Evolutionary conservation across 208 protist genomes (phyloP), one percentile per base, ranked within the genome.

Genomic region (Wallacemonas sp.): DNA sequence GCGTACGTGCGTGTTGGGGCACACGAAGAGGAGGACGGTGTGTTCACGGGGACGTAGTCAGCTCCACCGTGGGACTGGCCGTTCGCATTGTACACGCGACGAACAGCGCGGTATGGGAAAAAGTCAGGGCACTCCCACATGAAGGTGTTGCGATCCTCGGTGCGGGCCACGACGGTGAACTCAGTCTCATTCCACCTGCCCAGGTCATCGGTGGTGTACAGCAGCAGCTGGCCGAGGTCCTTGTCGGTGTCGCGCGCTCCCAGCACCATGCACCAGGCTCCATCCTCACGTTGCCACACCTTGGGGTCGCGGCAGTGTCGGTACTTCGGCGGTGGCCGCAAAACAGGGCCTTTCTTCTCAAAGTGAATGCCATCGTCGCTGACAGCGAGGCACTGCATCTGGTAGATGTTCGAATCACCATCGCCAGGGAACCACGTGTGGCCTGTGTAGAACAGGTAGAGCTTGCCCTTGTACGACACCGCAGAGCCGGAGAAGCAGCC

Each of bases 371-470:
- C 70, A 30, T 79, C 72, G 6, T 47, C 72, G 62, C 80, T 86
- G 12, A 85, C 75, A 36, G 79, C 79, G 36, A 85, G 74, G 54
- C 79, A 85, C 75, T 84, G 79, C 62, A 78, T 64, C 61, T 80
- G 75, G 33, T 79, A 76, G 30, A 85, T 75, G 39, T 46, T 60
- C 44, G 30, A 53, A 14, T 59, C 66, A n/a, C 65, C 53, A 21
- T 34, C 27, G 28, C 46, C 59, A 4, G 60, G 54, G 2, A 47
- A 22, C 79, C 79, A 84, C 3, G 42, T 42, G 64, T 84, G 69
- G n/a, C 79, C 79, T 14, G 79, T 84, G 59, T 84, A 84, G 63
- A 84, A 84, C 30, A 80, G 33, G 56, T 84, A 84, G 2, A 84
- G 33, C 49, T 65, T 70, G 39, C 68, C 62, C n/a, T 81, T 21